phyloP scores from a whole-genome alignment of 2,329 filamentous ascomycete species.

The Colletotrichum lupini region DNA sequence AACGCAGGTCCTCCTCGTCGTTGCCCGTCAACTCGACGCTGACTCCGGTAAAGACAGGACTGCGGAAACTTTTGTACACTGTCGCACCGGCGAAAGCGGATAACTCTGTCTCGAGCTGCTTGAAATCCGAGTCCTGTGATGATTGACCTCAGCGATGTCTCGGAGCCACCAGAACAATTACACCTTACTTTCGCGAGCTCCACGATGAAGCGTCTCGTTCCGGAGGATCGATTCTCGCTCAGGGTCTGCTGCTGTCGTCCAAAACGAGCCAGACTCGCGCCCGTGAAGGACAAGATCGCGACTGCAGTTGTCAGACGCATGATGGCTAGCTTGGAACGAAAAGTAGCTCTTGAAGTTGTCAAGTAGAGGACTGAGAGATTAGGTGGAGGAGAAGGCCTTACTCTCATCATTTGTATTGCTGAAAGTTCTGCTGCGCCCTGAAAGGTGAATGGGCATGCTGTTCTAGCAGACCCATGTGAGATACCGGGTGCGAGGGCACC shows the following conservation, averaged over 20 bases:
- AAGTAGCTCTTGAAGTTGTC: neutral
- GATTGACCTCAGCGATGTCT: neutral
- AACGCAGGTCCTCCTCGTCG: conserved; percentile 12
- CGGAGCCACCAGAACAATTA: fast-evolving
- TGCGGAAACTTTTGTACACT: conserved; percentile 26
- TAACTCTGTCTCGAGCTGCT: neutral
- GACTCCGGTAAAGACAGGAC: conserved; percentile 29
- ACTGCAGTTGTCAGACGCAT: conserved; percentile 7
- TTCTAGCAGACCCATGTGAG: neutral
- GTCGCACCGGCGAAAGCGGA: neutral
- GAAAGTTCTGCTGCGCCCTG: neutral
- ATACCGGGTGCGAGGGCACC: conserved; percentile 13
- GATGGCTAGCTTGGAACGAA: neutral
- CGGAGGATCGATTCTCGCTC: neutral
- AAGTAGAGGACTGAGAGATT: neutral
- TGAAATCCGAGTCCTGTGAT: conserved; percentile 4
- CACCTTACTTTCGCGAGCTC: conserved; percentile 18
- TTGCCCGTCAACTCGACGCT: conserved; percentile 20
- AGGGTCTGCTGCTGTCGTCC: neutral
- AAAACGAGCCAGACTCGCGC: neutral
- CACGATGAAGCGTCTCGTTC: conserved; percentile 27
- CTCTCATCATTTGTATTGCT: conserved; percentile 9
- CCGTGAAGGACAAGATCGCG: neutral
- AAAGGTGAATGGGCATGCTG: neutral
- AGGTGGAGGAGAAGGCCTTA: neutral